Conservation (phyloP, 495 filamentous ascomycete genomes). For the Hyaloscypha variabilis region DNA sequence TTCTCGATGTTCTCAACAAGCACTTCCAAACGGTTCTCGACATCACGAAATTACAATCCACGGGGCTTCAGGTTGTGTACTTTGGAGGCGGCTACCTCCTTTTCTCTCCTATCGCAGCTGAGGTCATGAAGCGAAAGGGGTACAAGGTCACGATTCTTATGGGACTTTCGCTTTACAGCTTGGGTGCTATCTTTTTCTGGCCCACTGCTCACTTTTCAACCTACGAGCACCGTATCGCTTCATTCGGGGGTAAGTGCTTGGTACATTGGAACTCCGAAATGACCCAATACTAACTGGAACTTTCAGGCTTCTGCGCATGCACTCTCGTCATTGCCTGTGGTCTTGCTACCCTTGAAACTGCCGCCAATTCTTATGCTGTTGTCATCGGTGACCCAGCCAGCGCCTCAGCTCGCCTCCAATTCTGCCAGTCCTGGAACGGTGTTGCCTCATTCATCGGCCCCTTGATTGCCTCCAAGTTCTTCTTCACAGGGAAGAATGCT, state of each 20-base stretch:
- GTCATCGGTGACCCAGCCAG: constrained; percentile 51
- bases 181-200: constrained; percentile 28
- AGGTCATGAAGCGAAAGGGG: constrained; percentile 43
- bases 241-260: constrained; percentile 60
- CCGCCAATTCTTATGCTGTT: constrained; percentile 68
- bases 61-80: constrained; percentile 44
- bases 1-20: constrained; percentile 74
- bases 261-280: too few species aligned
- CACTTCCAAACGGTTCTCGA: constrained; percentile 47
- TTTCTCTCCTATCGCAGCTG: constrained; percentile 60
- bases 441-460: constrained; percentile 71
- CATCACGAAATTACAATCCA: constrained; percentile 41
- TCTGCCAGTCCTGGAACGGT: constrained; percentile 69
- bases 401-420: constrained; percentile 59
- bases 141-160: constrained; percentile 45
- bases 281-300: too few species aligned
- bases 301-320: constrained; percentile 53
- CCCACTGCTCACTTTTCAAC: constrained; percentile 28
- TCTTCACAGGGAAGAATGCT: constrained; percentile 58
- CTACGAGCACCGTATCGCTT: constrained; percentile 31
- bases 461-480: constrained; percentile 67
- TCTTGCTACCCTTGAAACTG: constrained; percentile 66
- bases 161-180: constrained; percentile 27
- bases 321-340: constrained; percentile 67
- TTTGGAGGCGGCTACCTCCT: constrained; percentile 59